phyloP scores from a whole-genome alignment of 805 yeast species.

The Huiozyma sinensis region DNA sequence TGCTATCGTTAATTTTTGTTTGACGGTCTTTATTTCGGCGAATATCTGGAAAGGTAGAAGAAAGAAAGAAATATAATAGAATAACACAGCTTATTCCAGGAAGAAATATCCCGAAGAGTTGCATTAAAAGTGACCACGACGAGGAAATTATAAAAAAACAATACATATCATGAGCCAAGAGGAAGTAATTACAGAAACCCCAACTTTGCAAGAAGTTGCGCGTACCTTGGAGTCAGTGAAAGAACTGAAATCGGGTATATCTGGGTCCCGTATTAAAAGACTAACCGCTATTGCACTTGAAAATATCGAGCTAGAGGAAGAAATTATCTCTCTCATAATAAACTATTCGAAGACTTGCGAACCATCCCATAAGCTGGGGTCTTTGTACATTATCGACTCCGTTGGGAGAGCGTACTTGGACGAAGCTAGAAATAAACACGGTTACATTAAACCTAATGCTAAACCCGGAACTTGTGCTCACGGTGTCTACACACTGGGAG shows the following conservation, averaged over 20 bases:
- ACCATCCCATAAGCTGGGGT: slow-evolving; percentile 77
- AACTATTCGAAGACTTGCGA: slow-evolving; percentile 59
- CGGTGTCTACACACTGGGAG: slow-evolving; percentile 56
- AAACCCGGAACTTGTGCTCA: slow-evolving; percentile 65
- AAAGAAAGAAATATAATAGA: too few species aligned
- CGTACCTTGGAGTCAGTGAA: slow-evolving; percentile 33
- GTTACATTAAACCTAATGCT: slow-evolving; percentile 38
- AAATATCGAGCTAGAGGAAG: slow-evolving; percentile 38
- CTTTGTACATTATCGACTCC: slow-evolving; percentile 85
- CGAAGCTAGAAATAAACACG: slow-evolving; percentile 49
- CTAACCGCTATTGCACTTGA: slow-evolving; percentile 68
- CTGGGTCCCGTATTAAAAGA: slow-evolving; percentile 88
- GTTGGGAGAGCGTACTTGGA: slow-evolving; percentile 78
- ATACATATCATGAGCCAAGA: slow-evolving; percentile 6
- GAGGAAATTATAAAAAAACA: not conserved
- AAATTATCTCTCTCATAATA: slow-evolving; percentile 19
- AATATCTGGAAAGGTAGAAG: too few species aligned
- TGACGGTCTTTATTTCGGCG: too few species aligned
- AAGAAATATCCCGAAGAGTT: too few species aligned
- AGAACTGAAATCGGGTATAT: slow-evolving; percentile 74
- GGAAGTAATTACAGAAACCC: slow-evolving; percentile 1
- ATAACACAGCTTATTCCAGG: too few species aligned
- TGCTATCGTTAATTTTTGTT: too few species aligned
- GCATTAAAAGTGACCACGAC: not conserved
- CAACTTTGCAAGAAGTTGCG: slow-evolving; percentile 29